Base-by-base conservation (phyloP, 2,329 filamentous ascomycete genomes). In the Claviceps citrina region DNA sequence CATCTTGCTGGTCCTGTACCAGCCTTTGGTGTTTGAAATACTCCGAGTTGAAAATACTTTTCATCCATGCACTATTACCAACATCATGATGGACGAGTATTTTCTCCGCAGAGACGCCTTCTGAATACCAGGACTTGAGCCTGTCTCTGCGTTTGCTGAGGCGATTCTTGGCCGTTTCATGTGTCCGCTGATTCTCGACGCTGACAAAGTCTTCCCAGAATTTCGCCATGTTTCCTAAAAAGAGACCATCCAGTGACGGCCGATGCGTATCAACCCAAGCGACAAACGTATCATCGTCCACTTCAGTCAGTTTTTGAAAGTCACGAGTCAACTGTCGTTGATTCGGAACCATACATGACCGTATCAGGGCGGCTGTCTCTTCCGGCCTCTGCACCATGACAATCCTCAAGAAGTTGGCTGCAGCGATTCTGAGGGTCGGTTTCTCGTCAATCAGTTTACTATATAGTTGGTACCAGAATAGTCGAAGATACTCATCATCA, bases 391-490 rank as follows among this genome's bases (percentile, higher is more conserved):
- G 89, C 1, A 96, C 85, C 41, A 96, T 70, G 49, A 96, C 76
- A 34, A 94, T 83, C n/a, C 91, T 77, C 74, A 89, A 85, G 19
- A 96, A 72, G 47, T 84, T 82, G 9, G 84, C 84, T 22, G 89
- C 83, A 32, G 83, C 76, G 39, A 81, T 60, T 13, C 86, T 78
- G 7, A 94, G 75, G 1, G 71, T 61, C 24, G 71, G 64, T 39
- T 79, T 70, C 0, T 71, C 64, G 40, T 85, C 85, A 7, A 91
- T 76, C 27, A 96, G 67, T 56, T 93, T 93, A 7, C 79, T 78
- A 56, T 96, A 98, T 3, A 98, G 74, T 44, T 95, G 76, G 52
- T 94, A 96, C 68, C 86, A 95, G 31, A 96, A 74, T 26, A 95
- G 69, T 46, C 81, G 81, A 51, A 95, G 72, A 52, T 84, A 83